Percentiles rank a stretch among this genome's conserved stretches.
Evolutionary conservation across 2,329 filamentous ascomycete species (phyloP).

Genomic region (Fusarium stilboides): DNA sequence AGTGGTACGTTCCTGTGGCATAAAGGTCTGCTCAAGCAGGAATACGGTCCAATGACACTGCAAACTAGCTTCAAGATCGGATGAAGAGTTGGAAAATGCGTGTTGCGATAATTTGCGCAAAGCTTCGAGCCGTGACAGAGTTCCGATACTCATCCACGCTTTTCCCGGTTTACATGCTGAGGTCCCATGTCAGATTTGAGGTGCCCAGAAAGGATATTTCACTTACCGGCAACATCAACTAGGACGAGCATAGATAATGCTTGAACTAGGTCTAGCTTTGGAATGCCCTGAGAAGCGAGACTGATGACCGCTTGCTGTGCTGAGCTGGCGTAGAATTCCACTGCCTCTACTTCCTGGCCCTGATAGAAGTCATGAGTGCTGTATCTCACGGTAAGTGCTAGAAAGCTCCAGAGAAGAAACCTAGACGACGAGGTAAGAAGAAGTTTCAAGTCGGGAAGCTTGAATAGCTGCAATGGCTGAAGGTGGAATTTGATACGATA

Average conservation of each 20-base stretch:
- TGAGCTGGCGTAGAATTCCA: neutral
- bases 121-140: constrained; percentile 11
- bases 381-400: constrained; percentile 8
- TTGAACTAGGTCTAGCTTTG: constrained; percentile 8
- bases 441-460: neutral
- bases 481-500: constrained; percentile 19
- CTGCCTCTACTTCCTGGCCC: neutral
- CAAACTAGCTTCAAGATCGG: neutral
- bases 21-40: constrained; percentile 18
- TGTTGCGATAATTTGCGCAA: constrained; percentile 1
- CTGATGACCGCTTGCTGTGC: neutral
- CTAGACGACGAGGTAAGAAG: neutral
- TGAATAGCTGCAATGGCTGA: constrained; percentile 16
- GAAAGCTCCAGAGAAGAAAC: constrained; percentile 11
- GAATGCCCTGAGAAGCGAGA: constrained; percentile 5
- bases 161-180: constrained; percentile 15
- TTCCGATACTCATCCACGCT: constrained; percentile 26
- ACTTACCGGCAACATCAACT: constrained; percentile 3
- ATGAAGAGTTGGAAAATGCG: neutral
- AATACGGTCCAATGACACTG: constrained; percentile 14
- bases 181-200: rapidly evolving
- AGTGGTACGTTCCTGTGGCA: constrained; percentile 11
- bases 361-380: neutral
- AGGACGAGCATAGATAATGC: constrained; percentile 16
- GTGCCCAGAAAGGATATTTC: rapidly evolving